Base-by-base conservation (phyloP, 2,329 filamentous ascomycete genomes). In the Ascochyta lentis region DNA sequence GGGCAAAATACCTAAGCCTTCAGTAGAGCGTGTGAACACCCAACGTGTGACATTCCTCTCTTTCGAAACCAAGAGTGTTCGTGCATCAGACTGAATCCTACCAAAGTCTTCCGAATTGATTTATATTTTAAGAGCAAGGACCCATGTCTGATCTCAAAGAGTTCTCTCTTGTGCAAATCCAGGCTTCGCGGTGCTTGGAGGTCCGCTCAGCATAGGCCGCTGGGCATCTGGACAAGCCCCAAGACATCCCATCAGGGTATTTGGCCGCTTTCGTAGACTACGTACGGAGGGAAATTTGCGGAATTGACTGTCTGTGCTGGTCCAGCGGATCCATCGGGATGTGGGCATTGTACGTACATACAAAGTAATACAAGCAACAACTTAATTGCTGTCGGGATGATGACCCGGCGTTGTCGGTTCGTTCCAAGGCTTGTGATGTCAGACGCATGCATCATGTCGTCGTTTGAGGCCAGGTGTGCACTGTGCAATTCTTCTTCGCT, bases 391-490 rank as follows among this genome's bases (percentile, higher is more conserved):
- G 16, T 27, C 42, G 34, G 26, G 12, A 19, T 23, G 42, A 23
- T 16, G 53, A 47, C 41, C 38, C 41, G 53, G 37, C 48, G 23
- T 38, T 24, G 22, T 50, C 37, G 47, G 24, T 35, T 46, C 40
- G 37, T 15, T 42, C 8, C 6, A 35, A 29, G 23, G 13, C 43
- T 43, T 6, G 37, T 50, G 42, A 56, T 56, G 47, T 56, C 42
- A 56, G 31, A 27, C 38, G 31, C 39, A 48, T 56, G 53, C 47
- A 48, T 31, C 27, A 43, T 50, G 53, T 50, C 53, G 38, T 51
- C 37, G 46, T 50, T 38, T 23, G 23, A 26, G 19, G 15, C 47
- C 47, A 46, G 47, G 43, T 34, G 26, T 43, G 15, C 24, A 26
- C 19, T 19, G 3, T 19, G 19, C 33, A 44, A 24, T 12, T 27